Evolutionary conservation across 2,329 filamentous ascomycete species (phyloP), one percentile per base, ranked within the genome.

Genomic region (Atkinsonella hypoxylon): DNA sequence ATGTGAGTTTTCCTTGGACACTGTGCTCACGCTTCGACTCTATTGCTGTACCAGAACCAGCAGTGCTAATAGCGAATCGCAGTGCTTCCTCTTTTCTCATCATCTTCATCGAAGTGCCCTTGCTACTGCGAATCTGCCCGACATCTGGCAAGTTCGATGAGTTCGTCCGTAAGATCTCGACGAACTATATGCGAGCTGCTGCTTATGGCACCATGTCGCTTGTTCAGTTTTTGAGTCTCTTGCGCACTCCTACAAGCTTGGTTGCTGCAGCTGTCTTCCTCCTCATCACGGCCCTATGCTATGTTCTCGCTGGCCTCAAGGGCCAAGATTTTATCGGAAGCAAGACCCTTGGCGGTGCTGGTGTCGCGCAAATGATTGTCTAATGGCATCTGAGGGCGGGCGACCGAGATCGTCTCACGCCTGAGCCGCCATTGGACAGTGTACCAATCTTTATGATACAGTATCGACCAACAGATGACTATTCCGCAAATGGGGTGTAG

Each of bases 331-430:
- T 94, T 69, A 82, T 89, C 57, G 87, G 87, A 54, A 96, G 90
- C 77, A 97, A 97, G 81, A 97, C 91, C 15, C 77, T 98, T 49
- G 93, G 93, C 58, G 93, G 93, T 49, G 85, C 88, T 58, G 91
- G 91, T 48, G 86, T 96, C 59, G 93, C 89, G 55, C 90, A 96
- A 75, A 96, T 97, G 91, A 96, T 97, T 70, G 89, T 97, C 63
- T 95, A 76, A 73, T 59, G 51, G 32, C 26, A 15, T 9, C 30
- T 44, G 3, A 30, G 9, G 8, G 41, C 17, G 6, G 36, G 38
- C 48, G 22, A 22, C 18, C 5, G 22, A 45, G 17, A 18, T 30
- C 39, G 22, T 39, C 6, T 36, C 47, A 17, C 20, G 22, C 22
- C 13, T 17, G 26, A 45, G 12, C 38, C 34, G 9, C n/a, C 38